Evolutionary conservation across 768 basidiomycete genomes (phyloP), one percentile per base, ranked within the genome.

Genomic region (Mycena haematopus): DNA sequence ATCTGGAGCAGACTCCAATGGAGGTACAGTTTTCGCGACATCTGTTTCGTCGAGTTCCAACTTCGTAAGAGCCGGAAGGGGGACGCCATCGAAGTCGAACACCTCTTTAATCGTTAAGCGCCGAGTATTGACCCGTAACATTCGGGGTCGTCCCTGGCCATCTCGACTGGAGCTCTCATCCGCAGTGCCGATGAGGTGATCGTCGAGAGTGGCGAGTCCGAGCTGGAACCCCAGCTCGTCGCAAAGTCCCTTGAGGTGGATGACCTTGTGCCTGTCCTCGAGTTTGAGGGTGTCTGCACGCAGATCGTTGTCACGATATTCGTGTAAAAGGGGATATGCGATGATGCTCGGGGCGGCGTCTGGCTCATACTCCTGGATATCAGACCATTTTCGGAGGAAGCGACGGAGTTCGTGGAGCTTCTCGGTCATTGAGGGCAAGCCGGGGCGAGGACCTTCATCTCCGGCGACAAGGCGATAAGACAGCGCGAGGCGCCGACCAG

Each of bases 81-180:
- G 46, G 7, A 64, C 25, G n/a, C 66, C 66, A 33, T 67, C 66
- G 46, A 67, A 67, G 47, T 67, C 66, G 40, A 60, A 58, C 21
- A 67, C 66, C 56, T 67, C 66, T 40, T 64, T 63, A 59, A 67
- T 67, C 24, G 54, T 67, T 9, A 67, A 49, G n/a, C 66, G 66
- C 2, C 62, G 66, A 22, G 22, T 55, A n/a, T 57, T 67, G 19
- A 67, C 66, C 21, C 59, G 50, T 10, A 58, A 56, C 66, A 67
- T 67, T 10, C 62, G 62, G 36, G 66, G 66, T 6, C 59, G 54
- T 1, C 62, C 66, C 53, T 67, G 66, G 15, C 55, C 59, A 29
- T 67, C 62, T 14, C 62, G 58, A 29, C 50, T 17, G 55, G 55
- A 27, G 42, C n/a, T n/a, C n/a, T n/a, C n/a, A n/a, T 67, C 62